Percentiles rank a stretch among this genome's conserved stretches.
These are phyloP conservation scores for Geopyxis carbonaria DNA, from an alignment of 495 filamentous ascomycete genomes.

Conservation along the genomic window DNA sequence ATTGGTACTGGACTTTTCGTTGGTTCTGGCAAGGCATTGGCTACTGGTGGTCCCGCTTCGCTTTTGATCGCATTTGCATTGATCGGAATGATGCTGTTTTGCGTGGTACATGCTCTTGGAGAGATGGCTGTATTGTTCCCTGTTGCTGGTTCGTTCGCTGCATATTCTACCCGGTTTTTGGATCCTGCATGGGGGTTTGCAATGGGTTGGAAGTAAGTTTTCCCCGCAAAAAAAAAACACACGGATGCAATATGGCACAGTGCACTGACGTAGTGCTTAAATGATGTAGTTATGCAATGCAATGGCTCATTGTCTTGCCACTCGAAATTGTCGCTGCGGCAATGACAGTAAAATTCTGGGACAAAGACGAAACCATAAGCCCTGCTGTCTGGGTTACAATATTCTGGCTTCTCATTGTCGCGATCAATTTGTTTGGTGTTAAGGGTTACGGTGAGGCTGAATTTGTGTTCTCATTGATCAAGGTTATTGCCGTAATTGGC, in stretches of 20 bases:
- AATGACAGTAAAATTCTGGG: constrained; percentile 77
- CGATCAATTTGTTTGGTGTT: constrained; percentile 75
- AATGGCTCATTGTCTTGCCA: constrained; percentile 81
- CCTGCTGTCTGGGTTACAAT: constrained; percentile 73
- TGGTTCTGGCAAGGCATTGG: constrained; percentile 61
- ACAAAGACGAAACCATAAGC: constrained; percentile 34
- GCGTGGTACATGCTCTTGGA: constrained; percentile 77
- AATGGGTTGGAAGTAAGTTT: constrained; percentile 80
- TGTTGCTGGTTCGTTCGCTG: constrained; percentile 80
- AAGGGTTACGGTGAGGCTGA: constrained; percentile 83
- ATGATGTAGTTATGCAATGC: constrained; percentile 55
- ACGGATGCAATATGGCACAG: too few relatives aligned
- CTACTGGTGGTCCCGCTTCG: constrained; percentile 67
- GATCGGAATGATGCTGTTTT: constrained; percentile 80
- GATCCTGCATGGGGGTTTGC: constrained; percentile 96
- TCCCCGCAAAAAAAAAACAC: too few relatives aligned
- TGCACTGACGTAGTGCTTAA: constrained; percentile 14
- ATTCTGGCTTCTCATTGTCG: constrained; percentile 55
- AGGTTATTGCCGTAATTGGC: constrained; percentile 70
- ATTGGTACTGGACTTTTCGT: constrained; percentile 95
- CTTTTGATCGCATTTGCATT: constrained; percentile 65
- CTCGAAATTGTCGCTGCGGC: constrained; percentile 83
- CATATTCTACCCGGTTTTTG: constrained; percentile 80
- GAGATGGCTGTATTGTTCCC: constrained; percentile 86
- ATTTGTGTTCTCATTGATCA: constrained; percentile 72